A percentile compares a stretch with the other conserved stretches of the same genome.
These are phyloP conservation scores for Linum usitatissimum DNA, from an alignment of 345 rosid genomes.

Conservation along the genomic window DNA sequence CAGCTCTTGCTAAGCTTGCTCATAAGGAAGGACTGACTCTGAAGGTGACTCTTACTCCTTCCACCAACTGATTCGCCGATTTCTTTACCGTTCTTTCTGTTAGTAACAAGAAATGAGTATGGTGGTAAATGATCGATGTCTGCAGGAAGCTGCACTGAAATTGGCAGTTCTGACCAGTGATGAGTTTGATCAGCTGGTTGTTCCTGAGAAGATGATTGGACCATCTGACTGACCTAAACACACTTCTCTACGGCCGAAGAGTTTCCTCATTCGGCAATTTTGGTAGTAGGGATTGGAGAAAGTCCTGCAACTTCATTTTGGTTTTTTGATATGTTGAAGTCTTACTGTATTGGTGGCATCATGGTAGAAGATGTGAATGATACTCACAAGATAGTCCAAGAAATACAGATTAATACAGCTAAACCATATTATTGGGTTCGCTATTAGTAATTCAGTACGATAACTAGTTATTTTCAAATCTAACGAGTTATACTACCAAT, in stretches of 20 bases:
- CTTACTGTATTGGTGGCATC: too few relatives aligned
- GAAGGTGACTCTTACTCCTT: constrained; percentile 42
- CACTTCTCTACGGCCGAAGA: background rate
- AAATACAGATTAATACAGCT: too few relatives aligned
- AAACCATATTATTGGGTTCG: too few relatives aligned
- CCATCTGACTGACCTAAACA: constrained; percentile 42
- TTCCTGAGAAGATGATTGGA: constrained; percentile 92
- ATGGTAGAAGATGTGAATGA: too few relatives aligned
- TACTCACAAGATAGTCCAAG: too few relatives aligned
- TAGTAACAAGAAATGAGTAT: background rate
- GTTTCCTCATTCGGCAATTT: background rate
- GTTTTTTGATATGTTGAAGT: too few relatives aligned
- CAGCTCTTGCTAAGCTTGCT: constrained; percentile 97
- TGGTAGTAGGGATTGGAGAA: background rate
- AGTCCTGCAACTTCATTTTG: background rate
- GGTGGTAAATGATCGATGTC: background rate
- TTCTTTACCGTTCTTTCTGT: background rate
- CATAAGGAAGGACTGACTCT: constrained; percentile 85
- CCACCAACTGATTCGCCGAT: background rate
- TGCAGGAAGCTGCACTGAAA: constrained; percentile 77
- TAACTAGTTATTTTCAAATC: too few relatives aligned
- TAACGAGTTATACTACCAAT: too few relatives aligned
- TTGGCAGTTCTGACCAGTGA: constrained; percentile 59
- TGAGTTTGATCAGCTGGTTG: constrained; percentile 87
- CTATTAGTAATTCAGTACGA: too few relatives aligned